Conservation (phyloP, 352 stramenopile genomes). For the Globisporangium nodosum region DNA sequence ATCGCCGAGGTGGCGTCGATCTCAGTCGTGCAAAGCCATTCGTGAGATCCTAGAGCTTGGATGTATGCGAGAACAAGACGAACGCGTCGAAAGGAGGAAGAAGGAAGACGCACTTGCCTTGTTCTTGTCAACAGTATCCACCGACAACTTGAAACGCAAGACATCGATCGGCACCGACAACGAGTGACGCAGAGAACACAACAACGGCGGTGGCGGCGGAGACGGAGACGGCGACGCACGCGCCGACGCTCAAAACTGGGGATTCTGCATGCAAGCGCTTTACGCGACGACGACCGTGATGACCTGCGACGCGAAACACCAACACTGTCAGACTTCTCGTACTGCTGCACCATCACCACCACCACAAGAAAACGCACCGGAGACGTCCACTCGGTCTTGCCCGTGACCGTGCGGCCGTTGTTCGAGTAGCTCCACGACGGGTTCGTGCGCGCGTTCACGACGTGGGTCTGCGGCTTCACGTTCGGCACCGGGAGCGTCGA, state of each 20-base stretch:
- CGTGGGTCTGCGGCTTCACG: constrained; percentile 60
- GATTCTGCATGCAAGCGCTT: neutral
- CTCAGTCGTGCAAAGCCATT: too few relatives aligned
- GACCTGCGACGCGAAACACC: neutral
- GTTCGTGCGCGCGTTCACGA: constrained; percentile 72
- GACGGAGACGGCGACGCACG: neutral
- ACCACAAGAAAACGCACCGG: constrained; percentile 13
- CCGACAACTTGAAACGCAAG: neutral
- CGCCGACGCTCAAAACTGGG: neutral
- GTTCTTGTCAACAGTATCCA: neutral
- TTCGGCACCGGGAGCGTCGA: constrained; percentile 28
- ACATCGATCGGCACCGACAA: neutral
- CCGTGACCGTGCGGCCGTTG: constrained; percentile 46
- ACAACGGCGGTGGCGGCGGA: neutral
- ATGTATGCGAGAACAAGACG: too few relatives aligned
- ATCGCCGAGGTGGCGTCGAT: neutral
- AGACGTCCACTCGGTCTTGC: constrained; percentile 50
- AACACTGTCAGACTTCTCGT: neutral
- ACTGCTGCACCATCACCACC: neutral
- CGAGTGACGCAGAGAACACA: neutral
- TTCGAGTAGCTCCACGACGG: constrained; percentile 39
- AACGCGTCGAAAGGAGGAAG: too few relatives aligned
- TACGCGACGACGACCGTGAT: constrained; percentile 6
- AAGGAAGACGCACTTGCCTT: neutral
- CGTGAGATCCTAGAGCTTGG: too few relatives aligned